Percentiles rank a stretch among this genome's conserved stretches.
phyloP scores from a whole-genome alignment of 352 stramenopile species.

The Globisporangium paddicum region DNA sequence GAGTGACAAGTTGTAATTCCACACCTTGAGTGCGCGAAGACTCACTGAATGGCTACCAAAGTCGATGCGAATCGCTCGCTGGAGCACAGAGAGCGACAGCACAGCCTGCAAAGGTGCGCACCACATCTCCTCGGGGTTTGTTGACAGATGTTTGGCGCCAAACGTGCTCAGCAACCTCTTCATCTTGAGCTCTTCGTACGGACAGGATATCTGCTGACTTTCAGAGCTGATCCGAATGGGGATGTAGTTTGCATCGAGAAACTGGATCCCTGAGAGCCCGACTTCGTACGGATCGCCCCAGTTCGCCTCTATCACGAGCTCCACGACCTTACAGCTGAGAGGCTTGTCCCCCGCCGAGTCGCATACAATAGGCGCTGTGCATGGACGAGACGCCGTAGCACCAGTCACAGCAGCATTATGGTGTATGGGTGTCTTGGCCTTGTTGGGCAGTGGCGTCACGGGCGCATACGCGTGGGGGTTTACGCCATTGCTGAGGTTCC shows the following conservation, averaged over 20 bases:
- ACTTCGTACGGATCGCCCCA: conserved; percentile 73
- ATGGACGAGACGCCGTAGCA: conserved; percentile 26
- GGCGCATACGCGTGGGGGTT: conserved; percentile 17
- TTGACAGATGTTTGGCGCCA: conserved; percentile 47
- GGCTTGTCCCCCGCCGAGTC: conserved; percentile 38
- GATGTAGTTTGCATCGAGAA: conserved; percentile 53
- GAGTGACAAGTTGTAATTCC: conserved; percentile 76
- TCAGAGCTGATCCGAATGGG: conserved; percentile 29
- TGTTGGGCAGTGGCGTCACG: conserved; percentile 38
- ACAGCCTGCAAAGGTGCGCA: conserved; percentile 33
- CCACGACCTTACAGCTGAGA: conserved; percentile 40
- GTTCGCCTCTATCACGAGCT: conserved; percentile 56
- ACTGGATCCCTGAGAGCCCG: conserved; percentile 48
- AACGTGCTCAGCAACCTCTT: conserved; percentile 33
- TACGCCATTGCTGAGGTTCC: background rate
- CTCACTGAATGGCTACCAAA: conserved; percentile 40
- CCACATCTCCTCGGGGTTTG: conserved; percentile 58
- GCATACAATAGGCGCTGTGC: conserved; percentile 54
- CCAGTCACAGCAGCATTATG: background rate
- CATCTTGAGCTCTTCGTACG: conserved; percentile 26
- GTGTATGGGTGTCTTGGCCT: conserved; percentile 10
- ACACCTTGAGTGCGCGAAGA: conserved; percentile 58
- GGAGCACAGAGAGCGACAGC: conserved; percentile 27
- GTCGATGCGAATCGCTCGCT: conserved; percentile 38
- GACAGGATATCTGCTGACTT: conserved; percentile 25